Base-by-base conservation (phyloP, 768 basidiomycete genomes). In the Calocybe cyanea region DNA sequence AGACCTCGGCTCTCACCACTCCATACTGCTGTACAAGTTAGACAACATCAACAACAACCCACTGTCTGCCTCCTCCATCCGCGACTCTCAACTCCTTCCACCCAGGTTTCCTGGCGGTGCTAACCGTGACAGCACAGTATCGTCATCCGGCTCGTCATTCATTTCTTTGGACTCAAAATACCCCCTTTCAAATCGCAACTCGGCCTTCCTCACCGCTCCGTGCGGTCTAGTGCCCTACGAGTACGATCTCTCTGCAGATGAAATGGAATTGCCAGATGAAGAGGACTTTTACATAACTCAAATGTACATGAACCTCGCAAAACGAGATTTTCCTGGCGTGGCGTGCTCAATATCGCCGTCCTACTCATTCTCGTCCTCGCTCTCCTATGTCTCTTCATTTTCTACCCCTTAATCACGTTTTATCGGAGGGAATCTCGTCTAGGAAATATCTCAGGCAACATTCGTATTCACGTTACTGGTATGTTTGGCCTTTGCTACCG, bases 271-370 rank as follows among this genome's bases (percentile, higher is more conserved):
- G 0, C 66, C 68, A 1, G 85, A 87, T 58, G 83, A 84, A 11
- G 91, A 92, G 56, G 92, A 93, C 57, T 60, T 76, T 17, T 92
- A 28, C 87, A 93, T 57, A 81, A 86, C 48, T 80, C 74, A 2
- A 68, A 69, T 10, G 59, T 62, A 9, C 57, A 70, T 21, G 63
- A 54, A 13, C 43, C 58, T 7, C 48, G 58, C 31, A 58, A 58
- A 13, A 62, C 54, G 33, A 51, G 58, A 17, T 73, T 75, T 55
- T 70, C 73, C 7, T 75, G 70, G 72, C 58, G 72, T 25, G 67
- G 69, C 2, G 36, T 89, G 3, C 50, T 77, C 49, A 96, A 96
- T 66, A 61, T 95, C 41, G 66, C 76, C 21, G 77, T 88, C 40
- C 71, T 97, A 19, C 0, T 84, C 28, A 1, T 83, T 15, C 72